phyloP scores from a whole-genome alignment of 2,329 filamentous ascomycete species.

The Reticulascus tulasneorum region DNA sequence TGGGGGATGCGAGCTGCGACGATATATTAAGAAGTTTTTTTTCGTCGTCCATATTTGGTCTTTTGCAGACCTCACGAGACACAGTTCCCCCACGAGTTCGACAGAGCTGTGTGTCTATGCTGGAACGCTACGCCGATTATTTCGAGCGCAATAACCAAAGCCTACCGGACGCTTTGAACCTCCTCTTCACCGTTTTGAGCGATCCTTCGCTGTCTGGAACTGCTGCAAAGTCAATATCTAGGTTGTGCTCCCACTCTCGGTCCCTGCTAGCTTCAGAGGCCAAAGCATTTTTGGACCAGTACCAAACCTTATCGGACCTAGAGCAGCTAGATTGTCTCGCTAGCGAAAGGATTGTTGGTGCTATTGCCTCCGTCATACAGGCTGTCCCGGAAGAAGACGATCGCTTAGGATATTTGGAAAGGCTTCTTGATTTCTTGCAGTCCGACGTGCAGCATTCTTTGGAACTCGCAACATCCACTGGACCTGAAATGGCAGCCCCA shows the following conservation, averaged over 20 bases:
- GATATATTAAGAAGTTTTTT: conserved; percentile 59
- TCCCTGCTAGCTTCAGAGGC: conserved; percentile 64
- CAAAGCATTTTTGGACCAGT: conserved; percentile 66
- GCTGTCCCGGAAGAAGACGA: conserved; percentile 44
- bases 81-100: conserved; percentile 59
- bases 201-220: conserved; percentile 59
- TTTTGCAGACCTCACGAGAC: conserved; percentile 46
- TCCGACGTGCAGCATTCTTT: conserved; percentile 43
- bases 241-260: conserved; percentile 73
- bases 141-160: conserved; percentile 67
- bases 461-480: conserved; percentile 24
- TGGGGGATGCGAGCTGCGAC: conserved; percentile 56
- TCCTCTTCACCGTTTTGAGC: conserved; percentile 68
- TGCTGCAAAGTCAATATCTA: conserved; percentile 70
- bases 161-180: conserved; percentile 66
- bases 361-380: conserved; percentile 72
- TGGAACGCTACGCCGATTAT: conserved; percentile 72
- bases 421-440: conserved; percentile 59
- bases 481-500: too few species aligned
- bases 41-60: conserved; percentile 50
- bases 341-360: conserved; percentile 70
- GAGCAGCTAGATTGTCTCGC: conserved; percentile 62
- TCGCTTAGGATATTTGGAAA: conserved; percentile 40
- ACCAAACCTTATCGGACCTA: conserved; percentile 57
- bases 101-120: conserved; percentile 65